Evolutionary conservation across 306 rosid species (phyloP).

Genomic region (Glycyrrhiza uralensis): DNA sequence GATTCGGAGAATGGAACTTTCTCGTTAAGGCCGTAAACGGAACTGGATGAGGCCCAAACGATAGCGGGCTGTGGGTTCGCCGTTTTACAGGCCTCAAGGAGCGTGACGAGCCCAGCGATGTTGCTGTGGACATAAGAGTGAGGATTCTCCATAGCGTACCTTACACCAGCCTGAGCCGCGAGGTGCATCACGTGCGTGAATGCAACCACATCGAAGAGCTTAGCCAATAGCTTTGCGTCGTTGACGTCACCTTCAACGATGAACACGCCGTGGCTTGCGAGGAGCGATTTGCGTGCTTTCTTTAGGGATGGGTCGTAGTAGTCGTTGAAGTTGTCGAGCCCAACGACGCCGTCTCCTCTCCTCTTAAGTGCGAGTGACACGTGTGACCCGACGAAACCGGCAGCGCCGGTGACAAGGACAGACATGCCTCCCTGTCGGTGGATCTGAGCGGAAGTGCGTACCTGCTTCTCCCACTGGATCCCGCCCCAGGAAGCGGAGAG

Average conservation of each 20-base stretch:
- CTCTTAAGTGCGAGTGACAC: slow-evolving; percentile 69
- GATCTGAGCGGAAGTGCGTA: slow-evolving; percentile 68
- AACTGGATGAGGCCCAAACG: slow-evolving; percentile 90
- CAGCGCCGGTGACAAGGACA: slow-evolving; percentile 75
- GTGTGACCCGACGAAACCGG: slow-evolving; percentile 73
- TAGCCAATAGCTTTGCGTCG: slow-evolving; percentile 58
- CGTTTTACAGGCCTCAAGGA: slow-evolving; percentile 67
- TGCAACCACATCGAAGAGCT: slow-evolving; percentile 75
- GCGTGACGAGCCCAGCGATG: slow-evolving; percentile 80
- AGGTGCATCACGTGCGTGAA: slow-evolving; percentile 88
- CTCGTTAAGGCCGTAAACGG: slow-evolving; percentile 80
- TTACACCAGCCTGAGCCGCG: slow-evolving; percentile 92
- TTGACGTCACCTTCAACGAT: slow-evolving; percentile 72
- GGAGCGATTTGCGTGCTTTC: slow-evolving; percentile 54
- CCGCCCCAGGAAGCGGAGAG: slow-evolving; percentile 89
- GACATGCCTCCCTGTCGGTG: slow-evolving; percentile 70
- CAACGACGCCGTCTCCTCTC: slow-evolving; percentile 82
- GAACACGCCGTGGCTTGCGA: slow-evolving; percentile 46
- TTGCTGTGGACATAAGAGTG: slow-evolving; percentile 84
- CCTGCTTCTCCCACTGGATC: slow-evolving; percentile 89
- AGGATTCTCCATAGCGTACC: slow-evolving; percentile 93
- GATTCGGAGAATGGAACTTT: slow-evolving; percentile 67
- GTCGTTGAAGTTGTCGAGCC: slow-evolving; percentile 74
- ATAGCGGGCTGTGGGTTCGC: slow-evolving; percentile 77
- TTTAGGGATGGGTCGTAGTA: slow-evolving; percentile 84